Base-by-base conservation (phyloP, 805 yeast genomes). In the Metschnikowia amazonensis region DNA sequence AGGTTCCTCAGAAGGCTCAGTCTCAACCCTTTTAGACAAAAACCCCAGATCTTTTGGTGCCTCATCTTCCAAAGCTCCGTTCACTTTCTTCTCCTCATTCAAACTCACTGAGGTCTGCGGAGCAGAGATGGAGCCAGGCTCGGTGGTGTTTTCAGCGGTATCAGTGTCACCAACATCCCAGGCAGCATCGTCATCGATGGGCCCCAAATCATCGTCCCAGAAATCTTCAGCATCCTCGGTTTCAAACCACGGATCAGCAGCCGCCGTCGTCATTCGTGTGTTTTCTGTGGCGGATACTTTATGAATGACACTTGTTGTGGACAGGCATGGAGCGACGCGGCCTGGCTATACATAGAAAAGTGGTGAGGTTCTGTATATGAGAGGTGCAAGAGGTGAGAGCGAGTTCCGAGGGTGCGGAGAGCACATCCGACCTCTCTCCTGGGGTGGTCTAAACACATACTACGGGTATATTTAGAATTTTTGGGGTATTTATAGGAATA, bases 161-260 rank as follows among this genome's bases (percentile, higher is more conserved):
- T 8, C 24, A 34, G 24, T 2, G 7, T 27, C n/a, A n/a, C n/a
- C 41, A 29, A 28, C 25, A 7, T 37, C 41, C 41, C 41, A 37
- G 41, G 14, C 18, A 10, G 29, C 31, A 23, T 36, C 31, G 20
- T 45, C 51, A 21, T 48, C 40, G 25, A 48, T 35, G 25, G 36
- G 45, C n/a, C 47, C 46, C 40, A 48, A 28, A 27, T 48, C 48
- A 8, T 48, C 48, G 30, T 43, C 49, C 51, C 51, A 45, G 39
- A 48, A 45, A 29, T 48, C 51, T 29, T 45, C 51, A 11, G 51
- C 51, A 35, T 45, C 49, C 17, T 45, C 47, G 17, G 46, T 43
- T 7, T 39, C 42, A 20, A 21, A 23, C 42, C 42, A 39, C 36
- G 30, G 35, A 16, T 39, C 42, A 11, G 36, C 29, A 17, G 42